Evolutionary conservation across 2,329 filamentous ascomycete genomes (phyloP).

Genomic region (Colletotrichum endophyticum): DNA sequence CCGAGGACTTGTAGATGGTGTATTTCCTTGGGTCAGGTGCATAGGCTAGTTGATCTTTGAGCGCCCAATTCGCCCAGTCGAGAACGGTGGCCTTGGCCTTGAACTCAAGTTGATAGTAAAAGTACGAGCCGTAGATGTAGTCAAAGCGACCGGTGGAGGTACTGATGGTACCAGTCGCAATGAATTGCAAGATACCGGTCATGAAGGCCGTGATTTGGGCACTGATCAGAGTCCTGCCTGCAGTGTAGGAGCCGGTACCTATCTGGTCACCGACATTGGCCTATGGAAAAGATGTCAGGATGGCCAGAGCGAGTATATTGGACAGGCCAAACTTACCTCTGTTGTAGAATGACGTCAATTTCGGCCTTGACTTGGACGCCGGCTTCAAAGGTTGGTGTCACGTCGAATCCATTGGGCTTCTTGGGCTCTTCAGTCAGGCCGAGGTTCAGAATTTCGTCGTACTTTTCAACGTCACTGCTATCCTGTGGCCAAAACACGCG

Average conservation of each 20-base stretch:
- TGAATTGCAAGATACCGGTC: neutral
- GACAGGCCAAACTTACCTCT: neutral
- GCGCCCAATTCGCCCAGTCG: neutral
- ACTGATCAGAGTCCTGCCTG: neutral
- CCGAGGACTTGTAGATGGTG: neutral
- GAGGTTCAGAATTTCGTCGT: neutral
- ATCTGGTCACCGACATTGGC: constrained; percentile 8
- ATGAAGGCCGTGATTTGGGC: neutral
- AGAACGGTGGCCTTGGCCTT: neutral
- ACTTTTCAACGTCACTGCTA: neutral
- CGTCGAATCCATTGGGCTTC: neutral
- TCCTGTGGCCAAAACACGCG: neutral
- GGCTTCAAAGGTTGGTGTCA: neutral
- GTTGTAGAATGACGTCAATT: neutral
- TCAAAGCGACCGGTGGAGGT: neutral
- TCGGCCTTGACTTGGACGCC: neutral
- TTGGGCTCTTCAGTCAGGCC: neutral
- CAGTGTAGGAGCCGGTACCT: neutral
- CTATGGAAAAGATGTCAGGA: neutral
- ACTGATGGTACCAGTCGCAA: neutral
- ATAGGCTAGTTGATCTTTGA: neutral
- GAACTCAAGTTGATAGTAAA: neutral
- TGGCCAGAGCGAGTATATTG: neutral
- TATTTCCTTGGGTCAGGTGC: neutral
- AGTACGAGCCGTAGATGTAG: neutral